These are phyloP conservation scores for Lophiostoma macrostomum DNA, from an alignment of 495 filamentous ascomycete species.

Conservation along the genomic window DNA sequence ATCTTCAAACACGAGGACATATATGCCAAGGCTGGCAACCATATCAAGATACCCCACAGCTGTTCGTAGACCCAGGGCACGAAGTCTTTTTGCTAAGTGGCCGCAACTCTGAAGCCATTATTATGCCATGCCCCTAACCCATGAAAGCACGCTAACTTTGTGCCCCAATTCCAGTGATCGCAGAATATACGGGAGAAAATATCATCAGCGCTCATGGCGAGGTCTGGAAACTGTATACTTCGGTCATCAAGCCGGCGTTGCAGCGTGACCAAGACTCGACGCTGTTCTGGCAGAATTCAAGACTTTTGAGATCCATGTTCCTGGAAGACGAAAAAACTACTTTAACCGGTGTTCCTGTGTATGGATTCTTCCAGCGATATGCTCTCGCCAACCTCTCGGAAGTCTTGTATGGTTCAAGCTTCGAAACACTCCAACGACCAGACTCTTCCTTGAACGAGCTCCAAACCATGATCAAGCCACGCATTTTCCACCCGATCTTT, in stretches of 20 bases:
- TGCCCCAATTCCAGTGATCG: too few relatives aligned
- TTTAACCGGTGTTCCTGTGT: conserved; percentile 12
- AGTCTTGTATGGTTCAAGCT: conserved; percentile 15
- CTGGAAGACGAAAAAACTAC: conserved; percentile 8
- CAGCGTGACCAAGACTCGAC: conserved; percentile 24
- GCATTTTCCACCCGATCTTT: conserved; percentile 44
- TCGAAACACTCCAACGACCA: conserved; percentile 8
- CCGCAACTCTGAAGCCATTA: too few relatives aligned
- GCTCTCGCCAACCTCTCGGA: conserved; percentile 29
- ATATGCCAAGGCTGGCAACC: conserved; percentile 47
- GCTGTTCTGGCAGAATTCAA: conserved; percentile 18
- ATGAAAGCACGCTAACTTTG: too few relatives aligned
- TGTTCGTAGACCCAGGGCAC: too few relatives aligned
- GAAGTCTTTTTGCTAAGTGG: too few relatives aligned
- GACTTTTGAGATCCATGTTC: conserved; percentile 7
- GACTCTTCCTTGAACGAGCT: conserved; percentile 26
- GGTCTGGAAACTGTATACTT: conserved; percentile 37
- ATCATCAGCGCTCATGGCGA: conserved; percentile 42
- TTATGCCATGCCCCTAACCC: too few relatives aligned
- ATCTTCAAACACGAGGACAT: conserved; percentile 50
- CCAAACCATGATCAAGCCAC: conserved; percentile 36
- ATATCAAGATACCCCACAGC: conserved; percentile 49
- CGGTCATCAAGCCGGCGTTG: conserved; percentile 44
- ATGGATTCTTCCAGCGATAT: conserved; percentile 22
- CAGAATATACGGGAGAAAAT: conserved; percentile 42